These are phyloP conservation scores for Plantago elongata DNA, from an alignment of 257 asterid genomes.

Conservation along the genomic window DNA sequence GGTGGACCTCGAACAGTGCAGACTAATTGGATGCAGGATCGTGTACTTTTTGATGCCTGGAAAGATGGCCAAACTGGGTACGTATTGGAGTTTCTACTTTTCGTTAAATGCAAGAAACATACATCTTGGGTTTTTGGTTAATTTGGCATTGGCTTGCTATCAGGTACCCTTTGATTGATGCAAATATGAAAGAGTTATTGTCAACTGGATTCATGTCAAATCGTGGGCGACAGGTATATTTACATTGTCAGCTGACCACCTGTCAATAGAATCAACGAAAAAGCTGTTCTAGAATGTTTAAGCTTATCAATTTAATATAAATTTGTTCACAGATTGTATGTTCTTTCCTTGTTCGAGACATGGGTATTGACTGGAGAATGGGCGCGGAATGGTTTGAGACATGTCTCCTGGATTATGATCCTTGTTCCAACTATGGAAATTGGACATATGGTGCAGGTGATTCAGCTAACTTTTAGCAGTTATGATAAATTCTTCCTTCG, in stretches of 20 bases:
- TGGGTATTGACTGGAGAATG: constrained; percentile 98
- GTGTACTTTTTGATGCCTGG: constrained; percentile 73
- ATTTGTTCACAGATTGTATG: constrained; percentile 61
- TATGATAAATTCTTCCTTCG: neutral
- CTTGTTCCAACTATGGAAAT: constrained; percentile 93
- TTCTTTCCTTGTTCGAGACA: constrained; percentile 95
- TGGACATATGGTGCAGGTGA: constrained; percentile 99
- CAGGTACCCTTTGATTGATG: constrained; percentile 94
- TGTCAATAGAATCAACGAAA: neutral
- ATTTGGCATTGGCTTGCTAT: neutral
- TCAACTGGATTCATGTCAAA: constrained; percentile 96
- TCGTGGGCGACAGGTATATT: constrained; percentile 86
- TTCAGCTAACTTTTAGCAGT: neutral
- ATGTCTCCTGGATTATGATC: constrained; percentile 87
- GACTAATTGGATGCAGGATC: constrained; percentile 72
- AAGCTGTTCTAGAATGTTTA: neutral
- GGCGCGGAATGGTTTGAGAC: constrained; percentile 99
- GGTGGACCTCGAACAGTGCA: constrained; percentile 74
- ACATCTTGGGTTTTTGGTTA: neutral
- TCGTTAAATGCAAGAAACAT: neutral
- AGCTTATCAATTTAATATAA: neutral
- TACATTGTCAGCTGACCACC: constrained; percentile 1
- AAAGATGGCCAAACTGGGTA: constrained; percentile 83
- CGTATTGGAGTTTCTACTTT: neutral
- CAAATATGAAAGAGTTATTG: constrained; percentile 79